Evolutionary conservation across 169 alveolate genomes (phyloP).

Genomic region (Plasmodium inui): DNA sequence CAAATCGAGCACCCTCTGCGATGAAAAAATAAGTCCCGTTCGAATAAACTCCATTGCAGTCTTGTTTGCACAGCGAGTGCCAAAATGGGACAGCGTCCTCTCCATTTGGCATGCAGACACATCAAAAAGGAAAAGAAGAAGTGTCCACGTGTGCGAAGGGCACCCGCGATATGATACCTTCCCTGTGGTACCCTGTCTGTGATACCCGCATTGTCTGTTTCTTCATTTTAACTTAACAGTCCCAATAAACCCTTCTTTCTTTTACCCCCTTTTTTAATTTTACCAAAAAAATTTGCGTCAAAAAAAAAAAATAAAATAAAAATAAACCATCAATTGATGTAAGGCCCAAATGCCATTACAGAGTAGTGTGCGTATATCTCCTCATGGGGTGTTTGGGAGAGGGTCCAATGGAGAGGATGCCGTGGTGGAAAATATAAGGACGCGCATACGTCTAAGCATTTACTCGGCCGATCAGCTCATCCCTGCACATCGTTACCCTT

Average conservation of each 20-base stretch:
- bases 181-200: no score
- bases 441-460: neutral
- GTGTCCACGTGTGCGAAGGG: neutral
- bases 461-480: slow-evolving; percentile 1
- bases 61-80: neutral
- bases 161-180: neutral
- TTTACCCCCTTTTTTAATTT: neutral
- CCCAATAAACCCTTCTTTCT: neutral
- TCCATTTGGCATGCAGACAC: neutral
- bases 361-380: neutral
- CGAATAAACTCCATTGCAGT: neutral
- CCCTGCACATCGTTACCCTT: slow-evolving; percentile 75
- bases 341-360: neutral
- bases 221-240: neutral
- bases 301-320: neutral
- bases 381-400: neutral
- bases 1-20: neutral
- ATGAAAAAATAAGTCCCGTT: neutral
- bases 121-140: neutral
- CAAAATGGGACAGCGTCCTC: no score
- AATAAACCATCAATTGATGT: neutral
- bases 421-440: no score
- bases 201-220: neutral
- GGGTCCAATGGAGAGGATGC: neutral
- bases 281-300: neutral